Conservation (phyloP, 2,329 filamentous ascomycete genomes). For the Annulohypoxylon truncatum region DNA sequence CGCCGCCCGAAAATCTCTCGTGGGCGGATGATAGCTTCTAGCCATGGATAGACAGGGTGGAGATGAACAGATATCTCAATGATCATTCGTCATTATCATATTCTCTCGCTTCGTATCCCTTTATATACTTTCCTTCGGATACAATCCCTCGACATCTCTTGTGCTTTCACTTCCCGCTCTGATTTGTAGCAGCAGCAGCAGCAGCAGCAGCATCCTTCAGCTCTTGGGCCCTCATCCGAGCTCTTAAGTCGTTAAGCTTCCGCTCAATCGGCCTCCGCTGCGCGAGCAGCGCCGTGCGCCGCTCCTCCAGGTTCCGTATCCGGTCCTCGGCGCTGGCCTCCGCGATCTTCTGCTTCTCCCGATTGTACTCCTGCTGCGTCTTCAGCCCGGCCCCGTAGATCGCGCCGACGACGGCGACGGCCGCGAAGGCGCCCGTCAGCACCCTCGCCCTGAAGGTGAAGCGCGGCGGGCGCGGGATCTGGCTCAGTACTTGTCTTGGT, state of each 20-base stretch:
- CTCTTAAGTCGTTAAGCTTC: slow-evolving; percentile 56
- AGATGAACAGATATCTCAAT: too few species aligned
- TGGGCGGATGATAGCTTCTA: not conserved
- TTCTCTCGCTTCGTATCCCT: not conserved
- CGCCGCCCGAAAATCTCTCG: not conserved
- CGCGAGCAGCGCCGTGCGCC: slow-evolving; percentile 54
- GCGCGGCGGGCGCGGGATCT: not conserved
- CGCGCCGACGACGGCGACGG: slow-evolving; percentile 60
- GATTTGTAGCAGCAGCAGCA: not conserved
- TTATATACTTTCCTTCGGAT: not conserved
- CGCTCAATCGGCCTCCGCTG: slow-evolving; percentile 56
- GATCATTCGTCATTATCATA: not conserved
- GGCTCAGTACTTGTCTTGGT: not conserved
- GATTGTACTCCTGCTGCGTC: slow-evolving; percentile 57
- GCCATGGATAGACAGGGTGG: not conserved
- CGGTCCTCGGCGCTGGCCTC: slow-evolving; percentile 57
- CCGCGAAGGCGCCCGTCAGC: slow-evolving; percentile 59
- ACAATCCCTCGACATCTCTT: not conserved
- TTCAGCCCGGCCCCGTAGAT: slow-evolving; percentile 63
- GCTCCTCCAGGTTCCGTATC: slow-evolving; percentile 58
- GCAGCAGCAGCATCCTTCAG: slow-evolving; percentile 35
- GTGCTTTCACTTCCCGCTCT: not conserved
- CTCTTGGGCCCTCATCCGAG: slow-evolving; percentile 54
- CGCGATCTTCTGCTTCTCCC: slow-evolving; percentile 54
- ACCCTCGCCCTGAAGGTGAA: slow-evolving; percentile 42